Conservation (phyloP, 2,329 filamentous ascomycete species). For the Boeremia exigua region DNA sequence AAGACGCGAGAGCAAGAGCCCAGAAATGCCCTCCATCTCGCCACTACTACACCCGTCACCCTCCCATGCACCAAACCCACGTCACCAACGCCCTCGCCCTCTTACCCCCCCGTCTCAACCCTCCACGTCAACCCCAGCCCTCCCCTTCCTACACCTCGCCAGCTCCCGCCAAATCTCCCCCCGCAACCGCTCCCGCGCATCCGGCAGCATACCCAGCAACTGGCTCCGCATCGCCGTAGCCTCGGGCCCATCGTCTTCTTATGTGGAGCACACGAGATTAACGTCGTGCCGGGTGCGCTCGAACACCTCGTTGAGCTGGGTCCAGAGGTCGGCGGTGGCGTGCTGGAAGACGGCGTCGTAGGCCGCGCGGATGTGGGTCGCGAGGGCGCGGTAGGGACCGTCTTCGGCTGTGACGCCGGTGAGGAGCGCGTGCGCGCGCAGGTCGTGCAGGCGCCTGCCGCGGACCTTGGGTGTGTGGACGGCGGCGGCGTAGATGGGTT, state of each 20-base stretch:
- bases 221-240: slow-evolving; percentile 4
- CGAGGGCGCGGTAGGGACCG: not conserved
- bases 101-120: not conserved
- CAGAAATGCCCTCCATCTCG: too few relatives aligned
- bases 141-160: not conserved
- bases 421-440: not conserved
- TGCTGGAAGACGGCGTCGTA: not conserved
- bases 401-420: not conserved
- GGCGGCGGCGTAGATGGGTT: slow-evolving; percentile 17
- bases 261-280: slow-evolving; percentile 4
- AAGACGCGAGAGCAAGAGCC: too few relatives aligned
- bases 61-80: not conserved
- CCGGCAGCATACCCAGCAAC: slow-evolving; percentile 5
- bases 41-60: too few relatives aligned
- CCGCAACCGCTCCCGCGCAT: slow-evolving; percentile 2
- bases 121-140: not conserved
- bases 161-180: not conserved
- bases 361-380: not conserved
- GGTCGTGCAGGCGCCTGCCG: not conserved
- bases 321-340: not conserved
- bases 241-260: slow-evolving; percentile 12
- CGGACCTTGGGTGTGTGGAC: not conserved
- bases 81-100: not conserved
- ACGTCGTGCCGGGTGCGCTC: slow-evolving; percentile 7
- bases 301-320: slow-evolving; percentile 5